These are phyloP conservation scores for Clitopilus passeckerianus DNA, from an alignment of 768 basidiomycete species.

Conservation along the genomic window DNA sequence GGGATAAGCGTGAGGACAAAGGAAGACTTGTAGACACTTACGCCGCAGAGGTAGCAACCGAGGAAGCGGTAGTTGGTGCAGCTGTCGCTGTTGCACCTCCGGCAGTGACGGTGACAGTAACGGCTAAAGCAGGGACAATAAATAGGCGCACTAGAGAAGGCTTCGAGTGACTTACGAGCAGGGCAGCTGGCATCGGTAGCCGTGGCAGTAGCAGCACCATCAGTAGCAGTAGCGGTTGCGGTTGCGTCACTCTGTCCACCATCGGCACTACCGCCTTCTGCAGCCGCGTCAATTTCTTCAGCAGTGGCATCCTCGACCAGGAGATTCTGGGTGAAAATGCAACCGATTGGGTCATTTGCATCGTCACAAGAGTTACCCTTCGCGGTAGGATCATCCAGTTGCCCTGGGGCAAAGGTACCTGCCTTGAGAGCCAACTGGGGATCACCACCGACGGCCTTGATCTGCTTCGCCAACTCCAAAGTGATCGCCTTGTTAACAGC, in stretches of 20 bases:
- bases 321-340: slow-evolving; percentile 61
- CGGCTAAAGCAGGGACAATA: slow-evolving; percentile 17
- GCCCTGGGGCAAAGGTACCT: slow-evolving; percentile 59
- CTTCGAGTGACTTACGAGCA: slow-evolving; percentile 6
- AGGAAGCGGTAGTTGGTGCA: slow-evolving; percentile 10
- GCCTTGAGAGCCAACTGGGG: slow-evolving; percentile 52
- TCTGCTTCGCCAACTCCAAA: slow-evolving; percentile 61
- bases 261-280: slow-evolving; percentile 21
- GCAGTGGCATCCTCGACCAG: slow-evolving; percentile 51
- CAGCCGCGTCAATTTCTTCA: slow-evolving; percentile 53
- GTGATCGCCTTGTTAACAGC: slow-evolving; percentile 59
- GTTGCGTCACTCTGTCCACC: not conserved
- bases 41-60: slow-evolving; percentile 5
- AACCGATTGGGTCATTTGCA: slow-evolving; percentile 47
- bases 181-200: slow-evolving; percentile 8
- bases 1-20: not conserved
- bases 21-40: not conserved
- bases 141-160: not conserved
- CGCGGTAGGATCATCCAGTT: slow-evolving; percentile 43
- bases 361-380: slow-evolving; percentile 54
- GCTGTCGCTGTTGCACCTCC: slow-evolving; percentile 9
- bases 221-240: slow-evolving; percentile 3
- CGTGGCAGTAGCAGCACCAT: slow-evolving; percentile 4
- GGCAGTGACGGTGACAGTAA: slow-evolving; percentile 12
- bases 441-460: slow-evolving; percentile 58